phyloP scores from a whole-genome alignment of 2,329 filamentous ascomycete genomes.

The Purpureocillium lavendulum region DNA sequence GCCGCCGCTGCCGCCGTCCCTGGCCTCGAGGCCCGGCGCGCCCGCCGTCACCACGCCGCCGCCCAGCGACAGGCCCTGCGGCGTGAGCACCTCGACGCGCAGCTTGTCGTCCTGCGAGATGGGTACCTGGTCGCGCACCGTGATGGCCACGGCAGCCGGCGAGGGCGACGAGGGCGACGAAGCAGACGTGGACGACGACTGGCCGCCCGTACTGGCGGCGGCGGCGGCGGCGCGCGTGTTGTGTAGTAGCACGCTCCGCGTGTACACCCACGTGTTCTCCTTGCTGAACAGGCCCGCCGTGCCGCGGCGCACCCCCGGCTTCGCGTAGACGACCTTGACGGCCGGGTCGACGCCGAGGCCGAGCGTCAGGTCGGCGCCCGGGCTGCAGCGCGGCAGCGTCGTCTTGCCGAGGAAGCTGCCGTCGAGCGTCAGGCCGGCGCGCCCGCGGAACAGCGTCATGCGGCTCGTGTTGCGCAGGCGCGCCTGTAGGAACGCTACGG shows the following conservation, averaged over 20 bases:
- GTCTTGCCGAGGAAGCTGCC: constrained; percentile 48
- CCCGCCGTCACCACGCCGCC: constrained; percentile 27
- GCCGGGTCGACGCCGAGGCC: constrained; percentile 48
- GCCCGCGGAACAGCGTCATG: constrained; percentile 43
- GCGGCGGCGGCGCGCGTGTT: constrained; percentile 30
- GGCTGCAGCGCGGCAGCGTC: constrained; percentile 40
- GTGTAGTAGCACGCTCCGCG: constrained; percentile 33
- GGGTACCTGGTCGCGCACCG: constrained; percentile 49
- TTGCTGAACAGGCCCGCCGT: constrained; percentile 41
- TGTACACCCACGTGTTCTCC: constrained; percentile 39
- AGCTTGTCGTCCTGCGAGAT: constrained; percentile 49
- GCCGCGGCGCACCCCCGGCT: constrained; percentile 40
- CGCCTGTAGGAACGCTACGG: constrained; percentile 47
- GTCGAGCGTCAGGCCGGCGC: constrained; percentile 46
- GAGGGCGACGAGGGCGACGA: constrained; percentile 9
- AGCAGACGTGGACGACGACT: too few relatives aligned
- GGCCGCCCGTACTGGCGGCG: too few relatives aligned
- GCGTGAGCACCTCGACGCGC: constrained; percentile 36
- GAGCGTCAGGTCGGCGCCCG: constrained; percentile 41
- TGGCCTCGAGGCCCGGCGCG: constrained; percentile 11
- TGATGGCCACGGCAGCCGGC: constrained; percentile 30
- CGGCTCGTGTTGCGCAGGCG: constrained; percentile 41
- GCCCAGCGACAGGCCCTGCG: constrained; percentile 32
- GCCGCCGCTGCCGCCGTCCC: constrained; percentile 3
- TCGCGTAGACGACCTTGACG: constrained; percentile 43